Evolutionary conservation across 371 early-diverging fungal species (phyloP), one percentile per base, ranked within the genome.

Genomic region (Haplosporangium sp.): DNA sequence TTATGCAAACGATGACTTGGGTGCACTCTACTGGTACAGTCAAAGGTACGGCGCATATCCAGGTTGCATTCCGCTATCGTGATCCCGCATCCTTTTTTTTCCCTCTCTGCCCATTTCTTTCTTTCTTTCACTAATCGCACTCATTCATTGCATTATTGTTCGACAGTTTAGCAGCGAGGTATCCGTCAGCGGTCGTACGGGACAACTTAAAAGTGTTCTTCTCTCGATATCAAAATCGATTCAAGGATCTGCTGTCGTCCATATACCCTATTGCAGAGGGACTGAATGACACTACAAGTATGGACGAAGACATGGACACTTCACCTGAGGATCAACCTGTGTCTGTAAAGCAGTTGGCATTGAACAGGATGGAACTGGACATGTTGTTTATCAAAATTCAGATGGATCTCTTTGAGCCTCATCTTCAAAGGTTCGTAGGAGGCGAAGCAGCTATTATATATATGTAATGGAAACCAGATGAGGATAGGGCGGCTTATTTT

Each of bases 11-110:
- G 74, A 82, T 40, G 79, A 81, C 47, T 55, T 85, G 36, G 83
- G 84, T 59, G 69, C 77, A 10, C 63, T 85, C 18, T 85, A 83
- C 55, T 85, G 83, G 83, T 81, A 85, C 66, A 72, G 70, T 43
- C 72, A 82, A 20, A 83, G 83, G 83, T 83, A 67, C 45, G 55
- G 42, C 11, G 5, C 38, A 54, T 37, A 23, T 43, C 2, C 18
- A 16, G 38, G 20, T 45, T 58, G 13, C 48, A 14, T 60, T 50
- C 29, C 29, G 4, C 29, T 29, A 29, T 13, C 23, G 4, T 55
- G 23, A 36, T 13, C 40, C 23, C 10, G 16, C 7, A 53, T 21
- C 21, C 21, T 2, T n/a, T 21, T 53, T 53, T 18, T 53, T 53
- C 6, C 6, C 23, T 53, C 8, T 52, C 52, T 41, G 46, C 46